phyloP scores from a whole-genome alignment of 345 rosid genomes.

The Punica granatum region DNA sequence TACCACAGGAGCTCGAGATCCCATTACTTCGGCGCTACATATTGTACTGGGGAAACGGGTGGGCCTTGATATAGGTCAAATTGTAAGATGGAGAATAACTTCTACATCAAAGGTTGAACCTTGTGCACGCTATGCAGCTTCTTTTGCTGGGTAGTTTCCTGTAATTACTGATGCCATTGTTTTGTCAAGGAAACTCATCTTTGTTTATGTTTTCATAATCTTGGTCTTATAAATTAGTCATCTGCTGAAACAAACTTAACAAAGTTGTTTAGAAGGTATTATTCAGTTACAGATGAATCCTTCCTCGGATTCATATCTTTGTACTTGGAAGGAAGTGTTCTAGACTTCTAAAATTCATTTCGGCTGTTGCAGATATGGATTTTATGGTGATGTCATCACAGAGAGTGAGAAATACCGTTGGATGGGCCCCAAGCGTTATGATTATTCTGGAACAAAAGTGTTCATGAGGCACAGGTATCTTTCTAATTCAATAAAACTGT shows the following conservation, averaged over 20 bases:
- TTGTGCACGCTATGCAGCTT: constrained; percentile 81
- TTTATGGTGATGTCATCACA: constrained; percentile 90
- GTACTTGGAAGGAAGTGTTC: background rate
- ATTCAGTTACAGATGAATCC: background rate
- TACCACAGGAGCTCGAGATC: constrained; percentile 93
- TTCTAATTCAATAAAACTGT: background rate
- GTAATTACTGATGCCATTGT: constrained; percentile 12
- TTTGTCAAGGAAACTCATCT: background rate
- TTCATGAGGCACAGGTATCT: constrained; percentile 75
- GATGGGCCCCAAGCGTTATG: constrained; percentile 99
- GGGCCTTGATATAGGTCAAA: constrained; percentile 79
- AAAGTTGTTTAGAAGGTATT: background rate
- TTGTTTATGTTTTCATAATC: background rate
- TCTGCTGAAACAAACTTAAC: background rate
- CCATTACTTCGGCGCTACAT: constrained; percentile 83
- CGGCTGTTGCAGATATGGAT: constrained; percentile 56
- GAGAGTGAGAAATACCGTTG: constrained; percentile 94
- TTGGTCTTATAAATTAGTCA: background rate
- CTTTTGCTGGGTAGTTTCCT: constrained; percentile 87
- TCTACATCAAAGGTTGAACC: constrained; percentile 59
- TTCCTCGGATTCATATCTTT: background rate
- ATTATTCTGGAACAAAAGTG: constrained; percentile 91
- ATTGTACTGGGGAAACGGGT: constrained; percentile 75
- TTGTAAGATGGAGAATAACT: constrained; percentile 86
- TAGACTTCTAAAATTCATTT: background rate